Evolutionary conservation across 164 flowering plant genomes (phyloP).

Genomic region (Chimonanthus salicifolius): DNA sequence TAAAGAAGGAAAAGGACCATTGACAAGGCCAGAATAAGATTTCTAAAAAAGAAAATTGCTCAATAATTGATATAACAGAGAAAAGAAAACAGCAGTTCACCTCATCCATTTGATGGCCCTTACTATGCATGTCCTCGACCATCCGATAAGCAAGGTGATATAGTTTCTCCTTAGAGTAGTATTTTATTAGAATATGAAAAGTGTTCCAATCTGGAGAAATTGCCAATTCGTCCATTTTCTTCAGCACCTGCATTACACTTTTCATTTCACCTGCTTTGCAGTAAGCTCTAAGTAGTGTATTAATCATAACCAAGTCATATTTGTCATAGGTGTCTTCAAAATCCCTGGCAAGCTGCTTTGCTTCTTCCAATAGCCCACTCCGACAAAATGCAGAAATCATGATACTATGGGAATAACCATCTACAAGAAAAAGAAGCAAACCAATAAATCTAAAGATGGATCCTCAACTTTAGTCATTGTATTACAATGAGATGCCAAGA

Average conservation of each 20-base stretch:
- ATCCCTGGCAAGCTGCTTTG: slow-evolving; percentile 63
- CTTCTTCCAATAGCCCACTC: slow-evolving; percentile 58
- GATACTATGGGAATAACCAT: slow-evolving; percentile 78
- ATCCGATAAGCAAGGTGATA: slow-evolving; percentile 71
- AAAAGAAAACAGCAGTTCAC: slow-evolving; percentile 24
- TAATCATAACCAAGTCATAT: slow-evolving; percentile 75
- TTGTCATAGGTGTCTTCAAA: slow-evolving; percentile 58
- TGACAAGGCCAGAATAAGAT: neutral
- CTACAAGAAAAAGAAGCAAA: slow-evolving; percentile 30
- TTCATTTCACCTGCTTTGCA: slow-evolving; percentile 90
- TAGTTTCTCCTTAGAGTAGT: slow-evolving; percentile 69
- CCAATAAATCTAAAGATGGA: neutral
- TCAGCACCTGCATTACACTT: slow-evolving; percentile 67
- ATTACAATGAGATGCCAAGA: neutral
- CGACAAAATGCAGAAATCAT: slow-evolving; percentile 89
- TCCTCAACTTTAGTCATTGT: neutral
- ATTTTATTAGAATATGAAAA: slow-evolving; percentile 63
- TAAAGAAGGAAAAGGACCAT: neutral
- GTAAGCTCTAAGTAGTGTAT: slow-evolving; percentile 77
- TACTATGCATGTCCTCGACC: slow-evolving; percentile 71
- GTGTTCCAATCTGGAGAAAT: slow-evolving; percentile 80
- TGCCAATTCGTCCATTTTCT: slow-evolving; percentile 74
- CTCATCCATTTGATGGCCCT: slow-evolving; percentile 76
- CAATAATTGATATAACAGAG: neutral
- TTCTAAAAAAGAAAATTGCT: neutral